These are phyloP conservation scores for Trifolium repens DNA, from an alignment of 306 rosid genomes.

Conservation along the genomic window DNA sequence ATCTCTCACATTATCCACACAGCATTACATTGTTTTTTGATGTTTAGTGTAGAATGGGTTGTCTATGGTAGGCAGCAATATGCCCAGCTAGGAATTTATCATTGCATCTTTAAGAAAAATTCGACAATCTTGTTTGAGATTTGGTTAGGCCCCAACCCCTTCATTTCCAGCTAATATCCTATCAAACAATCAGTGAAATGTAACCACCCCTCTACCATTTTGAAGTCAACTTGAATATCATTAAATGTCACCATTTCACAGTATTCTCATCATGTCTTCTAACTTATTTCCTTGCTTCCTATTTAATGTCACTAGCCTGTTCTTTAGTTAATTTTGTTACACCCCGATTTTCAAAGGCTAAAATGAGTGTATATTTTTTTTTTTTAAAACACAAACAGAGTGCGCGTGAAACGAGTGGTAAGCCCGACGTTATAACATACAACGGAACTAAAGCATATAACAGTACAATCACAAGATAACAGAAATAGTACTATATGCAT, in stretches of 20 bases:
- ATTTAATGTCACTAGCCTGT: background rate
- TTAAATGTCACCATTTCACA: background rate
- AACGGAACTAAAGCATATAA: no score
- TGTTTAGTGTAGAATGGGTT: slow-evolving; percentile 9
- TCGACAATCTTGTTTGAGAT: background rate
- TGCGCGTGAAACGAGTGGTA: no score
- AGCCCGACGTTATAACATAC: no score
- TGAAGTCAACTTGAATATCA: slow-evolving; percentile 16
- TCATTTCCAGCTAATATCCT: slow-evolving; percentile 4
- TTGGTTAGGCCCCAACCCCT: background rate
- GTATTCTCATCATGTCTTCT: background rate
- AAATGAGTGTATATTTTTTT: no score
- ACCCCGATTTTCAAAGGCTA: no score
- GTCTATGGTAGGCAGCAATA: slow-evolving; percentile 3
- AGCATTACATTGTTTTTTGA: slow-evolving; percentile 12
- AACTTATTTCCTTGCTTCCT: slow-evolving; percentile 20
- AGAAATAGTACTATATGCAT: no score
- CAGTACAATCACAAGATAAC: no score
- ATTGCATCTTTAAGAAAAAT: background rate
- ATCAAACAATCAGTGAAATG: slow-evolving; percentile 13
- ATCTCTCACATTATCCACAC: slow-evolving; percentile 25
- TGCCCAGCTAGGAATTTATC: slow-evolving; percentile 8
- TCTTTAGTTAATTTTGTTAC: slow-evolving; percentile 6
- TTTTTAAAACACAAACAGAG: no score
- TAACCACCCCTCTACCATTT: slow-evolving; percentile 8